A percentile compares a stretch with the other conserved stretches of the same genome.
Evolutionary conservation across 108 stramenopile species (phyloP).

Genomic region (Fistulifera solaris): DNA sequence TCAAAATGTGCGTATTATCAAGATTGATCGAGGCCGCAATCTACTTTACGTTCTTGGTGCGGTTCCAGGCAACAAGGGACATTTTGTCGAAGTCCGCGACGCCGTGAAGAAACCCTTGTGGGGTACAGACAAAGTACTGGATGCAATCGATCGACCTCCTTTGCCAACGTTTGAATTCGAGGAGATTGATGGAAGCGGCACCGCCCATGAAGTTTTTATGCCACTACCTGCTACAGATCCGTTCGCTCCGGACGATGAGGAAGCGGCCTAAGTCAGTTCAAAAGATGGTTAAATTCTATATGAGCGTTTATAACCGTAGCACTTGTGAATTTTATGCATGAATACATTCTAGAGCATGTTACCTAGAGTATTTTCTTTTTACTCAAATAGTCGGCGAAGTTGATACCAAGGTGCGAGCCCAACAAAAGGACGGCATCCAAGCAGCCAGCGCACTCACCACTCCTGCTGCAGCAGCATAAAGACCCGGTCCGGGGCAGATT

Average conservation of each 20-base stretch:
- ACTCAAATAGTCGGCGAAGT: too few relatives aligned
- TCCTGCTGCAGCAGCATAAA: slow-evolving; percentile 26
- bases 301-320: too few relatives aligned
- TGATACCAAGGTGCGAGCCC: neutral
- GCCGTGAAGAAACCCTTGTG: slow-evolving; percentile 81
- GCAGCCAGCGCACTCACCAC: slow-evolving; percentile 8
- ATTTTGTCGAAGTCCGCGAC: slow-evolving; percentile 87
- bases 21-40: slow-evolving; percentile 88
- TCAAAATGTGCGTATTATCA: slow-evolving; percentile 83
- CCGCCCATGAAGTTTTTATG: slow-evolving; percentile 69
- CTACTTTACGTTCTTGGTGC: slow-evolving; percentile 84
- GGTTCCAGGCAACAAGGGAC: slow-evolving; percentile 91
- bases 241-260: slow-evolving; percentile 36
- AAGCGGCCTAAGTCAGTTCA: neutral
- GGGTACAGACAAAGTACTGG: slow-evolving; percentile 61
- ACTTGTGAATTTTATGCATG: too few relatives aligned
- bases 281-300: too few relatives aligned
- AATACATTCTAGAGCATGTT: too few relatives aligned
- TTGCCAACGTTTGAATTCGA: slow-evolving; percentile 76
- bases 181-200: slow-evolving; percentile 76
- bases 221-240: slow-evolving; percentile 73
- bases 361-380: too few relatives aligned
- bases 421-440: slow-evolving; percentile 35
- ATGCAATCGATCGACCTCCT: slow-evolving; percentile 56
- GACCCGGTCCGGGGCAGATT: slow-evolving; percentile 48